phyloP scores from a whole-genome alignment of 371 early-diverging fungal species.

The Apophysomyces trapeziformis region DNA sequence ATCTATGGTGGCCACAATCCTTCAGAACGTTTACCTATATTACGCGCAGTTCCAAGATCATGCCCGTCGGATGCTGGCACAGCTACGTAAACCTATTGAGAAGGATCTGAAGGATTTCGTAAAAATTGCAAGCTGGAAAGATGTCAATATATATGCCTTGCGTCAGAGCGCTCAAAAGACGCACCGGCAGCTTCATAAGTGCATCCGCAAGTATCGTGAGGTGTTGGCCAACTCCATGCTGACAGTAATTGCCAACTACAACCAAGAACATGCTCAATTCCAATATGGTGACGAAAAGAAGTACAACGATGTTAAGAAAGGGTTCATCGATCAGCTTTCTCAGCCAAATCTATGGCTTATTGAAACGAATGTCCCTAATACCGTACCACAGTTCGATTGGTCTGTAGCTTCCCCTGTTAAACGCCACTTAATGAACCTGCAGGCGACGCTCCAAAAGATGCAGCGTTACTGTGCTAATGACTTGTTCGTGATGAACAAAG shows the following conservation, averaged over 20 bases:
- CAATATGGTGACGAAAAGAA: slow-evolving; percentile 57
- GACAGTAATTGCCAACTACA: slow-evolving; percentile 72
- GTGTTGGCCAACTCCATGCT: slow-evolving; percentile 74
- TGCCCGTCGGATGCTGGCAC: slow-evolving; percentile 59
- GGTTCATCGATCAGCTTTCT: slow-evolving; percentile 41
- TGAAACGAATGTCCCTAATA: slow-evolving; percentile 20
- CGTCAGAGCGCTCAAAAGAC: slow-evolving; percentile 90
- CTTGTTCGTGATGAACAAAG: slow-evolving; percentile 28
- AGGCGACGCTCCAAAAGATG: slow-evolving; percentile 37
- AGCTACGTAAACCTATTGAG: slow-evolving; percentile 75
- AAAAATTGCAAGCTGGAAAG: slow-evolving; percentile 96
- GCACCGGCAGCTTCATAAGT: slow-evolving; percentile 89
- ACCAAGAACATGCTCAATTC: slow-evolving; percentile 58
- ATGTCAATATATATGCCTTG: slow-evolving; percentile 94
- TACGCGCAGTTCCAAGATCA: slow-evolving; percentile 76
- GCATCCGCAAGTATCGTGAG: slow-evolving; percentile 85
- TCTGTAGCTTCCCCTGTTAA: slow-evolving; percentile 28
- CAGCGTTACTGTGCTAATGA: slow-evolving; percentile 41
- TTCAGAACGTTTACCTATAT: slow-evolving; percentile 71
- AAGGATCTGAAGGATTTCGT: slow-evolving; percentile 93
- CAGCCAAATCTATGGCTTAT: slow-evolving; percentile 35
- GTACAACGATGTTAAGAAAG: slow-evolving; percentile 39
- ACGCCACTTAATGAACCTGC: slow-evolving; percentile 42
- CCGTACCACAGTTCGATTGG: slow-evolving; percentile 19
- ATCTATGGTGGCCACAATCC: slow-evolving; percentile 34